Evolutionary conservation across 2,329 filamentous ascomycete genomes (phyloP), one percentile per base, ranked within the genome.

Genomic region (Aplosporella prunicola): DNA sequence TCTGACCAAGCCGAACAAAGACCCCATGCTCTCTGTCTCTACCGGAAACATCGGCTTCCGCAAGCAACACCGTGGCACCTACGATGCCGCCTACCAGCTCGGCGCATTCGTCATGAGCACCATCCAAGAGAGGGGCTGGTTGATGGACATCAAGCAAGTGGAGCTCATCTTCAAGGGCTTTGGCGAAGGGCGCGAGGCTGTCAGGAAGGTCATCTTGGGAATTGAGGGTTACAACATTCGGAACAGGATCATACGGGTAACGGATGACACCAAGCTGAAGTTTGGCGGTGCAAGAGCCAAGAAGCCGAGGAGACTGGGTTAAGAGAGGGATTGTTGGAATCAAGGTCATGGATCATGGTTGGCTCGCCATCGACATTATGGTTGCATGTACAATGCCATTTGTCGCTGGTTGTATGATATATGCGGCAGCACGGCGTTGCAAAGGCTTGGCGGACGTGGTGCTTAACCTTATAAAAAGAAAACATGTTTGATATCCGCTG

Each of bases 81-180:
- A 91, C 64, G 91, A 98, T 63, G 81, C 89, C 13, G 89, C 81
- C 3, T 95, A 93, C 63, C 93, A 96, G 58, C 67, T 98, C 32
- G 78, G 81, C 5, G 79, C 83, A 13, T 89, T 88, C 57, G 76
- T 89, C 17, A 76, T 96, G 57, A 80, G 80, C 58, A 77, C 81
- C 58, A 81, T 98, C 46, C 78, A 88, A 56, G 86, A 94, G 61
- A 77, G 76, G 51, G 84, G 83, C 27, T 76, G 84, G 67, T 68
- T 86, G 52, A 67, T 77, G 47, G 76, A 84, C 50, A 93, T 96
- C 40, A 67, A 76, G 45, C 69, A 74, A 39, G 57, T 98, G 45
- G 87, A 95, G 62, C 68, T 98, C 34, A 69, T 88, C 4, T 68
- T 93, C 47, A 74, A 86, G 52, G 89, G 88, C 1, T 98, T 91